Conservation (phyloP, 495 filamentous ascomycete species). For the Xylaria grammica region DNA sequence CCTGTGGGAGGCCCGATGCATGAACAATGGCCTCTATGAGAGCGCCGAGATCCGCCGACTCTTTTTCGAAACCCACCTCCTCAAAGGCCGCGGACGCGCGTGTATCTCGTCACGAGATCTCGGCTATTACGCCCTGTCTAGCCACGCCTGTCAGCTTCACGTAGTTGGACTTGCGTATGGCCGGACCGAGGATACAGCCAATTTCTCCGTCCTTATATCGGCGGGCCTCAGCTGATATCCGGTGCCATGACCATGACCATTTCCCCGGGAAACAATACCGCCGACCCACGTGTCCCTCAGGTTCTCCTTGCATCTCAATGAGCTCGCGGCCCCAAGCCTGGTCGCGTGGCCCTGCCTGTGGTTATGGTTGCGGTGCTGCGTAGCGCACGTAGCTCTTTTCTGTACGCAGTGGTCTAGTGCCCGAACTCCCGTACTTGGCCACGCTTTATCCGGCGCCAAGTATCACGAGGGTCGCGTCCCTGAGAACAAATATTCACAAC, state of each 20-base stretch:
- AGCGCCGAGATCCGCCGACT: slow-evolving; percentile 57
- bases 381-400: slow-evolving; percentile 55
- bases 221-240: slow-evolving; percentile 67
- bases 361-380: slow-evolving; percentile 41
- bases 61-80: slow-evolving; percentile 39
- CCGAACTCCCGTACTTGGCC: slow-evolving; percentile 63
- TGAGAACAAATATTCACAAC: slow-evolving; percentile 61
- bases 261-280: slow-evolving; percentile 60
- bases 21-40: slow-evolving; percentile 60
- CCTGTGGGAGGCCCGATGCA: slow-evolving; percentile 60
- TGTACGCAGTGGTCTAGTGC: slow-evolving; percentile 68
- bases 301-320: slow-evolving; percentile 55
- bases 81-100: slow-evolving; percentile 48
- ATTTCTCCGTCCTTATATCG: slow-evolving; percentile 68
- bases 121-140: slow-evolving; percentile 50
- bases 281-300: slow-evolving; percentile 49
- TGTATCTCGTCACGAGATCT: slow-evolving; percentile 50
- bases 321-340: slow-evolving; percentile 48
- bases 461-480: slow-evolving; percentile 54
- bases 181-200: slow-evolving; percentile 65
- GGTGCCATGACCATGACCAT: slow-evolving; percentile 67
- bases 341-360: slow-evolving; percentile 49
- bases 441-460: slow-evolving; percentile 62
- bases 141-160: slow-evolving; percentile 50
- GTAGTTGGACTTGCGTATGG: slow-evolving; percentile 65